Conservation (phyloP, 2,329 filamentous ascomycete genomes). For the Fusarium camptoceras region DNA sequence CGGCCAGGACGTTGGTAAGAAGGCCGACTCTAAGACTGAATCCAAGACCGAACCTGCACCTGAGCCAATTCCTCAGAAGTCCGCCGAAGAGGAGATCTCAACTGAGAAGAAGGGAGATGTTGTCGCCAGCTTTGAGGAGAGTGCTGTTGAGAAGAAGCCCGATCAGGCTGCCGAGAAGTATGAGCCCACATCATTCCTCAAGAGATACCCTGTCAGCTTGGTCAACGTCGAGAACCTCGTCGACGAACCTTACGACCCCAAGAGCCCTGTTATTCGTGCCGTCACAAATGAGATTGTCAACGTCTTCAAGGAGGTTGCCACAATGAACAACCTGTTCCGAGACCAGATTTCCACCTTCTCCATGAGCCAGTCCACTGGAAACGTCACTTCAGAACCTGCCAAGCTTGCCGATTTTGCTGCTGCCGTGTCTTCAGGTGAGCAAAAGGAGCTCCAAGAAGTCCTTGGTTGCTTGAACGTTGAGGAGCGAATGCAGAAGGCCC, state of each 20-base stretch:
- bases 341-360: constrained; percentile 98
- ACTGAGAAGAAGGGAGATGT: constrained; percentile 89
- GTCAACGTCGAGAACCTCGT: constrained; percentile 94
- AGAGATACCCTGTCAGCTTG: constrained; percentile 90
- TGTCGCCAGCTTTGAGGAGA: constrained; percentile 96
- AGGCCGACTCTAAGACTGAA: constrained; percentile 63
- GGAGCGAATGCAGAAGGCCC: constrained; percentile 88
- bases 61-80: constrained; percentile 69
- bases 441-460: constrained; percentile 91
- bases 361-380: constrained; percentile 93
- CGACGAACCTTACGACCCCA: constrained; percentile 91
- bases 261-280: constrained; percentile 87
- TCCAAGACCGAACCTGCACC: constrained; percentile 63
- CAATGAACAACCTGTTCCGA: constrained; percentile 92
- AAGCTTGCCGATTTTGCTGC: constrained; percentile 98
- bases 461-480: constrained; percentile 91
- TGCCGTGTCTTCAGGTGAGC: constrained; percentile 93
- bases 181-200: constrained; percentile 90
- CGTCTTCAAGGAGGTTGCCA: constrained; percentile 96
- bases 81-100: constrained; percentile 62
- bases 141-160: constrained; percentile 69
- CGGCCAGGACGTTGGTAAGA: constrained; percentile 61
- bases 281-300: constrained; percentile 98
- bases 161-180: constrained; percentile 69
- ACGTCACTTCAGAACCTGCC: constrained; percentile 92